Conservation (phyloP, 441 rosid species). For the Populus hybrid region DNA sequence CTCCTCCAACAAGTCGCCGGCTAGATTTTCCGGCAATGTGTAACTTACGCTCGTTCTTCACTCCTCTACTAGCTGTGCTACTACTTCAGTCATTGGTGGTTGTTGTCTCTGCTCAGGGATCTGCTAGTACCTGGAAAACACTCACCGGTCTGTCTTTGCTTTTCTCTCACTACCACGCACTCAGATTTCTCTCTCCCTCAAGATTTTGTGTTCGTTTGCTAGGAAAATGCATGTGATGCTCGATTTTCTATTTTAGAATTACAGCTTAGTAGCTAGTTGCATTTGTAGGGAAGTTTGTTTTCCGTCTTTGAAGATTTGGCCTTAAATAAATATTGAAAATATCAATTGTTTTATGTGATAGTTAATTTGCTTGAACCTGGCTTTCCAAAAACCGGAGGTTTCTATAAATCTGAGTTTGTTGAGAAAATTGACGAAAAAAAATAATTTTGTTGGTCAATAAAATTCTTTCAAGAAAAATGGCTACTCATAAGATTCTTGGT, state of each 20-base stretch:
- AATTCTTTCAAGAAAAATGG: too few species aligned
- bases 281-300: neutral
- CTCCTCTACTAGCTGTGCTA: neutral
- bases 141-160: slow-evolving; percentile 41
- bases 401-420: too few species aligned
- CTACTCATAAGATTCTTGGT: too few species aligned
- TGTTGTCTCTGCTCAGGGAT: slow-evolving; percentile 63
- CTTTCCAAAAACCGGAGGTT: too few species aligned
- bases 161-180: slow-evolving; percentile 4
- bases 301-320: neutral
- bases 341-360: too few species aligned
- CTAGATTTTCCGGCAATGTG: slow-evolving; percentile 41
- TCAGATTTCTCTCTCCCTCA: neutral
- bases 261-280: too few species aligned
- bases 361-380: too few species aligned
- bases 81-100: slow-evolving; percentile 12
- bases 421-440: too few species aligned
- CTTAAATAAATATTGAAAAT: too few species aligned
- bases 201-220: neutral
- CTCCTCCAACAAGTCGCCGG: slow-evolving; percentile 27
- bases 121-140: slow-evolving; percentile 54
- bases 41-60: slow-evolving; percentile 18
- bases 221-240: neutral
- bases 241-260: neutral
- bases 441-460: too few species aligned